phyloP scores from a whole-genome alignment of 306 rosid genomes.

The Cicer pinnatifidum region DNA sequence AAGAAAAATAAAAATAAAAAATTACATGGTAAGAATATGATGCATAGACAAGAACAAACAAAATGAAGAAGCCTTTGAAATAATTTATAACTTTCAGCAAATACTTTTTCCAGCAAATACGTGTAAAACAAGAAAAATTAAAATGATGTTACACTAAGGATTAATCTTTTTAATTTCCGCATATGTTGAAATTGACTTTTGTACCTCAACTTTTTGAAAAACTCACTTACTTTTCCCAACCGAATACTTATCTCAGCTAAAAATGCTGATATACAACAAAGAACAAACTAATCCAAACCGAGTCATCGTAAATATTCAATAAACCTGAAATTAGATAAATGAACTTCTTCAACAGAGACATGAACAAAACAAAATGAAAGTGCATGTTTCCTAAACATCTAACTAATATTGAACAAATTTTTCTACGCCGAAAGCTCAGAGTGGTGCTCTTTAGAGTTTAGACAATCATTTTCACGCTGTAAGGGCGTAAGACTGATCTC shows the following conservation, averaged over 20 bases:
- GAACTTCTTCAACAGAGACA: conserved; percentile 35
- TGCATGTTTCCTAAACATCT: conserved; percentile 43
- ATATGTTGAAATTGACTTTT: neutral
- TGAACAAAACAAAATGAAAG: conserved; percentile 19
- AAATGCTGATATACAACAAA: neutral
- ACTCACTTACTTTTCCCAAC: neutral
- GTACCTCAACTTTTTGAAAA: neutral
- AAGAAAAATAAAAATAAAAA: neutral
- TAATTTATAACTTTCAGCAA: neutral
- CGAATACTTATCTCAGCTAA: conserved; percentile 4
- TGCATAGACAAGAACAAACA: neutral
- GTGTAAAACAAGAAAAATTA: neutral
- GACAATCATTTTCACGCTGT: conserved; percentile 43
- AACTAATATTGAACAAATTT: conserved; percentile 45
- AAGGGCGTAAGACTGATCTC: conserved; percentile 43
- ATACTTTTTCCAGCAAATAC: neutral
- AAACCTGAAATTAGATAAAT: conserved; percentile 22
- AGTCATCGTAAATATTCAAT: neutral
- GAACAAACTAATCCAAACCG: neutral
- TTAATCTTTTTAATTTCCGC: neutral
- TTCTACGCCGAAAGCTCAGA: conserved; percentile 38
- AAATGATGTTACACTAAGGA: neutral
- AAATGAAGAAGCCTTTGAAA: neutral
- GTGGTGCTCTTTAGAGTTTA: conserved; percentile 44
- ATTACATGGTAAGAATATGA: too few relatives aligned